A percentile compares a stretch with the other conserved stretches of the same genome.
Conservation (phyloP, 2,329 filamentous ascomycete species). For the Cordyceps cicadae region DNA sequence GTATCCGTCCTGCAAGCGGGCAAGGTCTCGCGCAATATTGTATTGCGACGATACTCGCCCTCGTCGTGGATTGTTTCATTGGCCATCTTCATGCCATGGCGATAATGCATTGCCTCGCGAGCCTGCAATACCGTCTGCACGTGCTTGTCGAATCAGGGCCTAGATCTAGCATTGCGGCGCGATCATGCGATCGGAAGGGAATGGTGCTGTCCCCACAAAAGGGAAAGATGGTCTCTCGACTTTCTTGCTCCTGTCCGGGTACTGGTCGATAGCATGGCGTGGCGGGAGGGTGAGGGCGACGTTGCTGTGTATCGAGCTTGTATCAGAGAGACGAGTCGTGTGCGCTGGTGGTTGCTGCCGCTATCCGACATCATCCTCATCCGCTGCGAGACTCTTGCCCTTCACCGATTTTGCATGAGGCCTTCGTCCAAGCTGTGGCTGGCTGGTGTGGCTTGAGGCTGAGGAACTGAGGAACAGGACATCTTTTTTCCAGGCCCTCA, state of each 20-base stretch:
- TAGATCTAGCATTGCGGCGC: slow-evolving; percentile 6
- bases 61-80: not conserved
- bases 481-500: too few relatives aligned
- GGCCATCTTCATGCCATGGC: not conserved
- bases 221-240: not conserved
- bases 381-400: too few relatives aligned
- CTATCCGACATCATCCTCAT: too few relatives aligned
- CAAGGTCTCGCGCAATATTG: not conserved
- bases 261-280: too few relatives aligned
- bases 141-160: slow-evolving; percentile 1
- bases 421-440: not conserved
- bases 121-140: not conserved
- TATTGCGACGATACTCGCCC: not conserved
- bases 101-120: not conserved
- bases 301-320: too few relatives aligned
- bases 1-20: not conserved
- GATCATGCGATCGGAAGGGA: slow-evolving; percentile 8
- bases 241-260: not conserved
- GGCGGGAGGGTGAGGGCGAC: too few relatives aligned
- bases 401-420: too few relatives aligned
- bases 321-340: too few relatives aligned
- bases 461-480: not conserved
- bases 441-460: slow-evolving; percentile 5
- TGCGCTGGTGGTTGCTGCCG: too few relatives aligned
- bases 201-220: not conserved